phyloP scores from a whole-genome alignment of 179 eudicot species.

The Corrigiola litoralis region DNA sequence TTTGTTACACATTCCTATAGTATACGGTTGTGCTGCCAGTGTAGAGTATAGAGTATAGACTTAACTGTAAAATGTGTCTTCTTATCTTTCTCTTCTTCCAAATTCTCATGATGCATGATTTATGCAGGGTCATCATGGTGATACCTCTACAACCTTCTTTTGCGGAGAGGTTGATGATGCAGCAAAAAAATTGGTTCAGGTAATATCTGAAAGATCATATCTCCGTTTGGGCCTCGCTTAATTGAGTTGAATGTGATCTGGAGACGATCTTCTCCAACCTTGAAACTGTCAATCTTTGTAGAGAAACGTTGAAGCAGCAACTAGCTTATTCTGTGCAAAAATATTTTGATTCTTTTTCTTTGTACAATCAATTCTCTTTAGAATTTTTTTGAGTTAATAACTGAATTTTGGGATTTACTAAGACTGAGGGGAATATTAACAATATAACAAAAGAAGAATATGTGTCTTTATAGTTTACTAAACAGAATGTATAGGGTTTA shows the following conservation, averaged over 20 bases:
- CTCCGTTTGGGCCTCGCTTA: background rate
- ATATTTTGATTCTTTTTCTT: no score
- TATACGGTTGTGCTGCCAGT: background rate
- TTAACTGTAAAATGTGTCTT: background rate
- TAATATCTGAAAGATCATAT: slow-evolving; percentile 18
- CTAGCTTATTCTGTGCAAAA: no score
- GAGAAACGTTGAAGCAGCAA: background rate
- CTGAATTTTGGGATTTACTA: no score
- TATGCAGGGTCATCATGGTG: slow-evolving; percentile 93
- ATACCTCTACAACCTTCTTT: slow-evolving; percentile 84
- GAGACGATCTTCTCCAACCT: background rate
- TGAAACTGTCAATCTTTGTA: background rate
- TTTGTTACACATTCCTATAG: background rate
- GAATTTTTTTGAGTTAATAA: no score
- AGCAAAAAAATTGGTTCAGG: slow-evolving; percentile 83
- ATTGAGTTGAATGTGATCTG: background rate
- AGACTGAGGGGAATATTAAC: no score
- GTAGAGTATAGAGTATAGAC: no score
- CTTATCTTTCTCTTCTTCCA: background rate
- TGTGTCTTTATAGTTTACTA: no score
- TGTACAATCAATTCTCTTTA: no score
- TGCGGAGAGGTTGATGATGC: slow-evolving; percentile 77
- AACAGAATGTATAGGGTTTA: no score
- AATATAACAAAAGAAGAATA: no score
- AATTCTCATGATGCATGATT: background rate